A percentile compares a stretch with the other conserved stretches of the same genome.
These are phyloP conservation scores for Leccinum boreale DNA, from an alignment of 768 basidiomycete species.

Conservation along the genomic window DNA sequence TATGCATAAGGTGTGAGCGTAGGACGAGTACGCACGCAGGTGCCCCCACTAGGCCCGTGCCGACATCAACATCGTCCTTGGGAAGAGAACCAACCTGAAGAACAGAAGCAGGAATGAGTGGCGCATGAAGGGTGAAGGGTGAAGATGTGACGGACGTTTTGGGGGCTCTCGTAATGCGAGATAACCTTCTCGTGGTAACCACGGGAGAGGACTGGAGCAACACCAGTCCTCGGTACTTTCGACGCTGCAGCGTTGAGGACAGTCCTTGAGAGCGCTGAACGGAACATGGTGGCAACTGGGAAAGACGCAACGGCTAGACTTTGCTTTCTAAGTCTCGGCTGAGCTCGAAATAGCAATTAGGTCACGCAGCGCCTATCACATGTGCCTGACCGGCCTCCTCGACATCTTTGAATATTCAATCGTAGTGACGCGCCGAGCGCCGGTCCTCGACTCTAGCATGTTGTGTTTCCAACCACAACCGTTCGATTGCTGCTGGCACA, in stretches of 20 bases:
- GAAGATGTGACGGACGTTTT: slow-evolving; percentile 69
- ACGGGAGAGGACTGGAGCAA: slow-evolving; percentile 57
- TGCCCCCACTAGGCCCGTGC: slow-evolving; percentile 96
- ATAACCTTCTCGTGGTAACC: slow-evolving; percentile 96
- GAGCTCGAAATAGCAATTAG: slow-evolving; percentile 20
- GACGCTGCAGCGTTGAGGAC: slow-evolving; percentile 45
- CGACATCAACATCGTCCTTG: slow-evolving; percentile 88
- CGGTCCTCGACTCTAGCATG: no score
- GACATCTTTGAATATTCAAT: not conserved
- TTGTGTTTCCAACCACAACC: no score
- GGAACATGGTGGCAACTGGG: slow-evolving; percentile 59
- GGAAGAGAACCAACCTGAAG: slow-evolving; percentile 91
- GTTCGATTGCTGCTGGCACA: no score
- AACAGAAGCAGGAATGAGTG: slow-evolving; percentile 44
- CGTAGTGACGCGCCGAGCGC: no score
- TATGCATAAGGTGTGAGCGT: slow-evolving; percentile 1
- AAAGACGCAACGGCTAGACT: slow-evolving; percentile 14
- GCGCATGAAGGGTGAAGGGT: slow-evolving; percentile 35
- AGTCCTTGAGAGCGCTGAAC: slow-evolving; percentile 54
- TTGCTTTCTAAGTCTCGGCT: slow-evolving; percentile 13
- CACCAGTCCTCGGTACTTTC: slow-evolving; percentile 34
- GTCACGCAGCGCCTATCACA: not conserved
- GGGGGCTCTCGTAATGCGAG: slow-evolving; percentile 94
- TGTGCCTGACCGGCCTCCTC: no score
- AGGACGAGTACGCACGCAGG: slow-evolving; percentile 68